A percentile compares a stretch with the other conserved stretches of the same genome.
Conservation (phyloP, 2,329 filamentous ascomycete genomes). For the Epicoccum nigrum region DNA sequence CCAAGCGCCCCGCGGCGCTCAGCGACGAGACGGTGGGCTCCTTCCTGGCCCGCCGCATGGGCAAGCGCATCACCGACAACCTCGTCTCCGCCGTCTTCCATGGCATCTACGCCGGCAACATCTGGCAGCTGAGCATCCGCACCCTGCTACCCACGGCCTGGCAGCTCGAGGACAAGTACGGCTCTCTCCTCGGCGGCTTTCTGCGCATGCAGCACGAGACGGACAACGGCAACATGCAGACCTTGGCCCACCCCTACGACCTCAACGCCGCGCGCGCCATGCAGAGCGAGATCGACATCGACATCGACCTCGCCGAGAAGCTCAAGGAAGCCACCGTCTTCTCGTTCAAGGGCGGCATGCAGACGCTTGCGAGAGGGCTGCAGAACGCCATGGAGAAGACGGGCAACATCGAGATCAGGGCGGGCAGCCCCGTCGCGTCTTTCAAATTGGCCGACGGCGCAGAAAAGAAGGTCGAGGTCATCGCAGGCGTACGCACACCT, state of each 20-base stretch:
- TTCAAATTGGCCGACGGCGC: constrained; percentile 23
- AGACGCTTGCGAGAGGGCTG: constrained; percentile 48
- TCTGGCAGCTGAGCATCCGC: constrained; percentile 77
- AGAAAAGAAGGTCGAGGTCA: constrained; percentile 29
- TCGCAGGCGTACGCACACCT: constrained; percentile 29
- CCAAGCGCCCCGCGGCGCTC: constrained; percentile 44
- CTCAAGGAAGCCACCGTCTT: constrained; percentile 49
- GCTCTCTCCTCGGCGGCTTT: constrained; percentile 35
- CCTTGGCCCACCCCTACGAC: constrained; percentile 32
- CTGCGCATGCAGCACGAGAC: constrained; percentile 26
- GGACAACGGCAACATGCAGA: background rate
- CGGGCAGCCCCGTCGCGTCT: constrained; percentile 36
- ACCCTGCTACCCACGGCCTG: constrained; percentile 62
- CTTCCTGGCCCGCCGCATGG: constrained; percentile 65
- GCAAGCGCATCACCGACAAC: constrained; percentile 68
- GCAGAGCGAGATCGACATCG: constrained; percentile 45
- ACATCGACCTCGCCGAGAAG: constrained; percentile 39
- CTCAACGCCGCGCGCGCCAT: constrained; percentile 30
- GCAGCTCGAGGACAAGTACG: constrained; percentile 56
- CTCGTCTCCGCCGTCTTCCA: constrained; percentile 77
- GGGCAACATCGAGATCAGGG: constrained; percentile 50
- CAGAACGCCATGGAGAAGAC: constrained; percentile 45
- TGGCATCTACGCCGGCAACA: constrained; percentile 91
- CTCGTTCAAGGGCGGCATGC: constrained; percentile 53
- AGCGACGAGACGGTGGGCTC: constrained; percentile 74